These are phyloP conservation scores for Eutreptiella sp. DNA, from an alignment of 208 protist genomes.

Conservation along the genomic window DNA sequence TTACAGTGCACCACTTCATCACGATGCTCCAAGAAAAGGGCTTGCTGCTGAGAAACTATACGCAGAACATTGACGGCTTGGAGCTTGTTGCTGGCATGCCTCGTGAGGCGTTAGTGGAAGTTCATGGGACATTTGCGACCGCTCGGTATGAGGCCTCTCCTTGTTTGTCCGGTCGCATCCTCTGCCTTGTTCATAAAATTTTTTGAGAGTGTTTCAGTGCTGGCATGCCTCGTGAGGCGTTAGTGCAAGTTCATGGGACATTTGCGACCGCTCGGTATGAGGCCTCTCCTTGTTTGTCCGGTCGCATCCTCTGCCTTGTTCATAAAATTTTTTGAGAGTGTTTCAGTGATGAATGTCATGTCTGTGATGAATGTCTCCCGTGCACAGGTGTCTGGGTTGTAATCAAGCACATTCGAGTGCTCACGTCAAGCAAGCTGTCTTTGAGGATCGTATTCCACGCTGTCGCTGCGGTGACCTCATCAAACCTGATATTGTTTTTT, in stretches of 20 bases:
- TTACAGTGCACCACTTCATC: constrained; percentile 84
- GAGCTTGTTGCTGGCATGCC: constrained; percentile 71
- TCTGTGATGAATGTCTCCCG: no score
- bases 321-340: constrained; percentile 95
- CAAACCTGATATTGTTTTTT: constrained; percentile 94
- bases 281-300: no score
- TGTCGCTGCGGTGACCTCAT: constrained; percentile 73
- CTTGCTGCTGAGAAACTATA: constrained; percentile 80
- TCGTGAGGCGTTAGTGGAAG: constrained; percentile 76
- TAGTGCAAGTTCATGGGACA: constrained; percentile 92
- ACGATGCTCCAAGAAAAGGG: constrained; percentile 78
- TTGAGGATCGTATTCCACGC: no score
- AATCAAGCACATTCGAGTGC: no score
- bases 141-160: constrained; percentile 78
- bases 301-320: no score
- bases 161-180: no score
- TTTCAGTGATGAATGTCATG: constrained; percentile 48
- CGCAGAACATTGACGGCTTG: constrained; percentile 94
- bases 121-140: constrained; percentile 85
- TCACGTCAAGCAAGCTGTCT: no score
- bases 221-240: constrained; percentile 58
- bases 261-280: constrained; percentile 78
- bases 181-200: no score
- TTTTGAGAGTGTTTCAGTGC: constrained; percentile 76
- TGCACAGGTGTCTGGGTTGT: no score